A percentile compares a stretch with the other conserved stretches of the same genome.
These are phyloP conservation scores for Cercospora sp. DNA, from an alignment of 2,329 filamentous ascomycete genomes.

Conservation along the genomic window DNA sequence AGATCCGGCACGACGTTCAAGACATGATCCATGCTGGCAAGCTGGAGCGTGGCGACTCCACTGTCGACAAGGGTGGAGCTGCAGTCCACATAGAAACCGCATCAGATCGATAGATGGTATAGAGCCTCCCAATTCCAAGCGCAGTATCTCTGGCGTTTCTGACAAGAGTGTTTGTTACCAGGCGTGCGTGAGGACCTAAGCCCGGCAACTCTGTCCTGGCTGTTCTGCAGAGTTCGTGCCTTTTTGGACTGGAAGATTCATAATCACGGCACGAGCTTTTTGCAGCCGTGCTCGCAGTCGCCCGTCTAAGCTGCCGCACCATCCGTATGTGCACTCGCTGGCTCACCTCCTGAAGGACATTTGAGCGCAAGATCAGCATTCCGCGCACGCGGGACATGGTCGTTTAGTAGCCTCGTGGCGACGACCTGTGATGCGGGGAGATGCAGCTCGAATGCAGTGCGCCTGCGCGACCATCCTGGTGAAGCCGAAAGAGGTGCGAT, in stretches of 20 bases:
- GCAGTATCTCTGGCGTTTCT: not conserved
- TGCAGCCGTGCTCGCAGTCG: not conserved
- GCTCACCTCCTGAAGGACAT: not conserved
- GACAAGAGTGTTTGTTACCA: not conserved
- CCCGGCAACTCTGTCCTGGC: not conserved
- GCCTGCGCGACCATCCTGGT: not conserved
- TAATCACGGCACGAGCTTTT: not conserved
- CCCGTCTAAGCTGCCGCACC: not conserved
- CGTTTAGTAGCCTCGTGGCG: not conserved
- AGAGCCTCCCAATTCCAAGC: not conserved
- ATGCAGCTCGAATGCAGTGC: not conserved
- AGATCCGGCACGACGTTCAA: conserved; percentile 25
- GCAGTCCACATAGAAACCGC: conserved; percentile 12
- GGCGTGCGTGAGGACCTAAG: not conserved
- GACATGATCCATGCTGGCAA: conserved; percentile 19
- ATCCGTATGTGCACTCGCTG: not conserved
- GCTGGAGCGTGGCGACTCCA: conserved; percentile 15
- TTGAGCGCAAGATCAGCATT: not conserved
- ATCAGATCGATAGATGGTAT: conserved; percentile 1
- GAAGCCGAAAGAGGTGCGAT: not conserved
- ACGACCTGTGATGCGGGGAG: not conserved
- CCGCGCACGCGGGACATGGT: not conserved
- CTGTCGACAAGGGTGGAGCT: conserved; percentile 9
- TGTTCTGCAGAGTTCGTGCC: not conserved
- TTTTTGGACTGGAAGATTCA: not conserved